Evolutionary conservation across 352 stramenopile species (phyloP), one percentile per base, ranked within the genome.

Genomic region (Phytophthora pluvialis): DNA sequence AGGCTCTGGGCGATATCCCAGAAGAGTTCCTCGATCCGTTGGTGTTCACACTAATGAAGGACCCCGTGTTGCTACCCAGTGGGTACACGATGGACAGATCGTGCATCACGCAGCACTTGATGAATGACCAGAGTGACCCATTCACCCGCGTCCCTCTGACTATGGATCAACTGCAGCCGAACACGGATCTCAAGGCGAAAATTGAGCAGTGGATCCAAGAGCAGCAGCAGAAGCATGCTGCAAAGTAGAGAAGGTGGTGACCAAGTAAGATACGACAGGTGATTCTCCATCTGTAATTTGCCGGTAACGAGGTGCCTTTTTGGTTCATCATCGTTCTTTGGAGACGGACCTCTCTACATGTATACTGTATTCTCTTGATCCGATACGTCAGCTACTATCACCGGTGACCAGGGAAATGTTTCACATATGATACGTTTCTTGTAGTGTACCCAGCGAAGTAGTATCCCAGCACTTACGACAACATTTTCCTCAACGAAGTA

Each of bases 11-110:
- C 10, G 97, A 98, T 47, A 97, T 97, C 21, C 97, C 97, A 0
- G 97, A 99, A 40, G 95, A 99, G 67, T 99, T 98, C 66, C 65
- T 99, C 50, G 96, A 99, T 66, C 95, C 95, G 49, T 78, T 99
- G 12, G 82, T 98, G 65, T 97, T 81, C 60, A 97, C 94, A 16
- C 82, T 99, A 29, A 99, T 99, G 97, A 93, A 88, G 53, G 96
- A 99, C 80, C 97, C 97, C 9, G 96, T 99, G 18, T 55, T 89
- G 21, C 75, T 99, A 7, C 96, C 97, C 3, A 98, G 93, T 58
- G 87, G 87, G 8, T 88, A 96, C 63, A 78, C 91, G 56, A 96
- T 99, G 64, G 97, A 99, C 66, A 82, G 95, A 25, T 81, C 89
- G 12, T 98, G 93, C 9, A 99, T 99, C 67, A 91, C 88, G 47